Conservation (phyloP, 2,329 filamentous ascomycete species). For the Colletotrichum endophyticum region DNA sequence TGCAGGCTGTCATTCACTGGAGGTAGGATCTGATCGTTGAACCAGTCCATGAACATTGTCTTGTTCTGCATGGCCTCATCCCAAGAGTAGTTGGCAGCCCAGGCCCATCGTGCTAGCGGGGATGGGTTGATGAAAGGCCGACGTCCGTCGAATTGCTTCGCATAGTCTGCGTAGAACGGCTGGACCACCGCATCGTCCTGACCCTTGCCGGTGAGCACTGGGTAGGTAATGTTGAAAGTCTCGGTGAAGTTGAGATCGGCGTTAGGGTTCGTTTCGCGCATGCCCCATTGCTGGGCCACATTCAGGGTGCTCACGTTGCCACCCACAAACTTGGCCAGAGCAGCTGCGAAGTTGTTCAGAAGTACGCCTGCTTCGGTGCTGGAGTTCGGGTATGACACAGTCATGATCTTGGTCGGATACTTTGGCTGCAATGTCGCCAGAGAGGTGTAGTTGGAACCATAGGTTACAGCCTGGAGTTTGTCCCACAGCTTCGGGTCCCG, state of each 20-base stretch:
- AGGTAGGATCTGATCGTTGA: not conserved
- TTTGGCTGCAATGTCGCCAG: not conserved
- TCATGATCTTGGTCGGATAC: not conserved
- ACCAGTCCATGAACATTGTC: not conserved
- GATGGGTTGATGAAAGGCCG: not conserved
- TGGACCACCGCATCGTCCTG: not conserved
- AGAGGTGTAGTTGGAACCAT: not conserved
- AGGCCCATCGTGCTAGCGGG: not conserved
- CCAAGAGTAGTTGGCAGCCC: not conserved
- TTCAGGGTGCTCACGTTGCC: not conserved
- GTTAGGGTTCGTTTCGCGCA: not conserved
- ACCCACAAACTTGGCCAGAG: not conserved
- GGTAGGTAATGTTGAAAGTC: not conserved
- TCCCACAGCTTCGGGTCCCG: slow-evolving; percentile 31
- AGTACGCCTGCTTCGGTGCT: not conserved
- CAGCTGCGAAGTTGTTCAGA: not conserved
- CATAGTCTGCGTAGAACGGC: not conserved
- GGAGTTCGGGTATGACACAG: not conserved
- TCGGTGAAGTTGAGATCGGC: not conserved
- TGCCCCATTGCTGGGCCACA: not conserved
- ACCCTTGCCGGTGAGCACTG: not conserved
- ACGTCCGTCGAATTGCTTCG: not conserved
- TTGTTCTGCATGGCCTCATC: not conserved
- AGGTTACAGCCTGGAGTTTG: not conserved
- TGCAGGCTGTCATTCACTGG: not conserved